A percentile compares a stretch with the other conserved stretches of the same genome.
phyloP scores from a whole-genome alignment of 2,329 filamentous ascomycete genomes.

The Sodiomyces alkalinus region DNA sequence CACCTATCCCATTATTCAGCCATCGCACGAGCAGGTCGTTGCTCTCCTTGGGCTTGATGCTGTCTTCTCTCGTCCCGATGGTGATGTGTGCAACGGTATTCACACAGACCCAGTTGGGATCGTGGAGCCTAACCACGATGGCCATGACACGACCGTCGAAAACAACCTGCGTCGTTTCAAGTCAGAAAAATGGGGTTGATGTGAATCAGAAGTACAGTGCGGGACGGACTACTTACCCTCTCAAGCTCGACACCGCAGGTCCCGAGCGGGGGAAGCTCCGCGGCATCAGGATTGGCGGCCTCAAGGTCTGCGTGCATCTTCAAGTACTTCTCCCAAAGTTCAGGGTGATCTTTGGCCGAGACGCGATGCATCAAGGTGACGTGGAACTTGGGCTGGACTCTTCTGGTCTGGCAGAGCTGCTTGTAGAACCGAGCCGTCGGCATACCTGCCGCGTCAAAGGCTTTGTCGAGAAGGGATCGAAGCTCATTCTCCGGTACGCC shows the following conservation, averaged over 20 bases:
- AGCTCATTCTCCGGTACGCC: slow-evolving; percentile 27
- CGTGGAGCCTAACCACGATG: slow-evolving; percentile 63
- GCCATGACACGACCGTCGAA: slow-evolving; percentile 85
- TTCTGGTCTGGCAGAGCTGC: slow-evolving; percentile 55
- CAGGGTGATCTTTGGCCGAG: slow-evolving; percentile 39
- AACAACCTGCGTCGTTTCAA: slow-evolving; percentile 38
- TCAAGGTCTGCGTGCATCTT: slow-evolving; percentile 37
- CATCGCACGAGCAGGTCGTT: slow-evolving; percentile 69
- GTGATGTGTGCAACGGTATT: slow-evolving; percentile 82
- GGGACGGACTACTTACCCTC: slow-evolving; percentile 24
- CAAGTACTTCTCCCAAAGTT: slow-evolving; percentile 62
- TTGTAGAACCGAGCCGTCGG: slow-evolving; percentile 54
- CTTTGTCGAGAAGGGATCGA: slow-evolving; percentile 44
- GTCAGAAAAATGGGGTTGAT: slow-evolving; percentile 1
- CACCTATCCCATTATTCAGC: slow-evolving; percentile 41
- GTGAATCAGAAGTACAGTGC: background rate
- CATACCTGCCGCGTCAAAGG: slow-evolving; percentile 38
- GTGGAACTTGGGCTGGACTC: slow-evolving; percentile 78
- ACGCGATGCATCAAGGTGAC: slow-evolving; percentile 85
- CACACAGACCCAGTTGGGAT: slow-evolving; percentile 49
- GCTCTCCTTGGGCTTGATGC: slow-evolving; percentile 86
- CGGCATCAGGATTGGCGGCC: slow-evolving; percentile 16
- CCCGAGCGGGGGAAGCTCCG: slow-evolving; percentile 31
- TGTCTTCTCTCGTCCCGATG: slow-evolving; percentile 59
- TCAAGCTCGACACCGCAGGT: slow-evolving; percentile 49